phyloP scores from a whole-genome alignment of 352 stramenopile genomes.

The Phytophthora meadii region DNA sequence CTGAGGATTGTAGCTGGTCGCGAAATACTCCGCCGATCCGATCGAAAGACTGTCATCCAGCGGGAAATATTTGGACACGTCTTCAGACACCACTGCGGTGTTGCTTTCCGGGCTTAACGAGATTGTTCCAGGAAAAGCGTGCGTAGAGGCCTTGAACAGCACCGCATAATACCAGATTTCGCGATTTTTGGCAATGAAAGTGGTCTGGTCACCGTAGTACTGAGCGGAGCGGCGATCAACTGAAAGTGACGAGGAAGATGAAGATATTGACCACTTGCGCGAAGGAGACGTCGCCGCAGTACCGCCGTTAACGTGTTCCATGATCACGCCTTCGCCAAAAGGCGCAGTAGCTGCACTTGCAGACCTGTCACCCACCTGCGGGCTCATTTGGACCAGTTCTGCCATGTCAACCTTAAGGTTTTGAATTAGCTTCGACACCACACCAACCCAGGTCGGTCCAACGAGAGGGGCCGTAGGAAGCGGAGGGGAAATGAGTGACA shows the following conservation, averaged over 20 bases:
- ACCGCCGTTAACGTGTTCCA: conserved; percentile 11
- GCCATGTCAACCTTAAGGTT: conserved; percentile 46
- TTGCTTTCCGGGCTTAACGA: conserved; percentile 46
- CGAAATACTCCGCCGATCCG: conserved; percentile 61
- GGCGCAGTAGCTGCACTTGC: neutral
- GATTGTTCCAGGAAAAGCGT: conserved; percentile 58
- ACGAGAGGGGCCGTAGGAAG: conserved; percentile 25
- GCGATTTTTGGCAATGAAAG: conserved; percentile 33
- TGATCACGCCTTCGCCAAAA: conserved; percentile 17
- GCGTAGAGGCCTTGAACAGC: conserved; percentile 65
- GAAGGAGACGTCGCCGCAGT: neutral
- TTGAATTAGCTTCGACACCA: conserved; percentile 67
- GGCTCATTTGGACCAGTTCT: conserved; percentile 6
- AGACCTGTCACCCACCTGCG: neutral
- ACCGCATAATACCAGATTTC: conserved; percentile 83
- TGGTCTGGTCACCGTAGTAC: conserved; percentile 42
- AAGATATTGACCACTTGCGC: conserved; percentile 31
- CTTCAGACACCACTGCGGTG: conserved; percentile 46
- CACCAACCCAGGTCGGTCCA: conserved; percentile 59
- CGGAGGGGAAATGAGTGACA: conserved; percentile 60
- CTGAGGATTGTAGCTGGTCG: conserved; percentile 43
- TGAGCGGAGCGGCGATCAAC: conserved; percentile 11
- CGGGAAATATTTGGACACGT: conserved; percentile 69
- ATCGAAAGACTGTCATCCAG: conserved; percentile 68
- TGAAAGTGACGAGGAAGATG: conserved; percentile 17